Evolutionary conservation across 805 yeast species (phyloP).

Genomic region (Candida sphagnicola): DNA sequence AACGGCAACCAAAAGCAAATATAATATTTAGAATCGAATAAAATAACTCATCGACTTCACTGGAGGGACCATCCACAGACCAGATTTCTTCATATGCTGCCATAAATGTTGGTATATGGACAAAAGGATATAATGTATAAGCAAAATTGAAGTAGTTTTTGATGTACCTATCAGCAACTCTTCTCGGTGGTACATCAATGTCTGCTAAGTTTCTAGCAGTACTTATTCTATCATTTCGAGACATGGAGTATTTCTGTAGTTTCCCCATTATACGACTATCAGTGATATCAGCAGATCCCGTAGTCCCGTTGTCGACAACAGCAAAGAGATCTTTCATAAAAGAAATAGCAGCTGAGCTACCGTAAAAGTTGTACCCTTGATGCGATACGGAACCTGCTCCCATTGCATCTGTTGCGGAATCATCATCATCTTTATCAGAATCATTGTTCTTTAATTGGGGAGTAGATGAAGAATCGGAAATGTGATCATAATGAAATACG

Average conservation of each 20-base stretch:
- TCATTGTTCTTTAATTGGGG: neutral
- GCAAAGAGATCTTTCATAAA: conserved; percentile 10
- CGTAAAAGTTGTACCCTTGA: conserved; percentile 8
- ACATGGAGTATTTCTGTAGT: conserved; percentile 6
- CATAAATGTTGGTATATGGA: conserved; percentile 19
- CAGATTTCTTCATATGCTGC: conserved; percentile 15
- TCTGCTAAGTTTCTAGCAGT: conserved; percentile 4
- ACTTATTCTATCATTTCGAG: conserved; percentile 4
- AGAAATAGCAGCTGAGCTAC: conserved; percentile 11
- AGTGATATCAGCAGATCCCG: conserved; percentile 2
- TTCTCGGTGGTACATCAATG: conserved; percentile 14
- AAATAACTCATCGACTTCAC: conserved; percentile 14
- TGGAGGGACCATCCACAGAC: conserved; percentile 5
- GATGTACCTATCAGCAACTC: conserved; percentile 17
- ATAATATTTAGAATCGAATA: conserved; percentile 19
- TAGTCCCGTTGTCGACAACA: conserved; percentile 6
- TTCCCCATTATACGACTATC: conserved; percentile 1
- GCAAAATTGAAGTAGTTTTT: conserved; percentile 16
- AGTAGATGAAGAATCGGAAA: too few relatives aligned
- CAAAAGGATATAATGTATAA: conserved; percentile 19
- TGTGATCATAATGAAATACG: too few relatives aligned
- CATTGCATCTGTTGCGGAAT: conserved; percentile 9
- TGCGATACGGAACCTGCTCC: conserved; percentile 9
- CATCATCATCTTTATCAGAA: neutral
- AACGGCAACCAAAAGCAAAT: conserved; percentile 18